Conservation (phyloP, 257 asterid genomes). For the Ehretia macrophylla region DNA sequence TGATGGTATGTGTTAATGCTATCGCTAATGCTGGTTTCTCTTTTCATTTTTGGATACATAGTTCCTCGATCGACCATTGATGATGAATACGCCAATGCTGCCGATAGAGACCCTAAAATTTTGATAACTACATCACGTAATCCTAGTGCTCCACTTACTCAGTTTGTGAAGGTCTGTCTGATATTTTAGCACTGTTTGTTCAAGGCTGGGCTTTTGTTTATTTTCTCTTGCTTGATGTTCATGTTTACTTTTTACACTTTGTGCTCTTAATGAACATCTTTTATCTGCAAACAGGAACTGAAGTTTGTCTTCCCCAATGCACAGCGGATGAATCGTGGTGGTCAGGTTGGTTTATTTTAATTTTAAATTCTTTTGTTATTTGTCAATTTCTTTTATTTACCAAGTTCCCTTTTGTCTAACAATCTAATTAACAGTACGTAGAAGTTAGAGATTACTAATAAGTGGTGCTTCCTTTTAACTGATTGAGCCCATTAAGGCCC, state of each 20-base stretch:
- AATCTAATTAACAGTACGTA: no score
- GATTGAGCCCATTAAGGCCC: no score
- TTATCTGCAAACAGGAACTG: constrained; percentile 49
- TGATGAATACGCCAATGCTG: constrained; percentile 85
- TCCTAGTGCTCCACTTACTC: constrained; percentile 96
- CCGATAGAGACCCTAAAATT: constrained; percentile 79
- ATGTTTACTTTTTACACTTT: background rate
- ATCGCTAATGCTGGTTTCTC: background rate
- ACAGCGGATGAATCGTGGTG: constrained; percentile 87
- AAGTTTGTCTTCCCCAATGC: constrained; percentile 90
- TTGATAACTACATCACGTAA: constrained; percentile 83
- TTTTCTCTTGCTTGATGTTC: background rate
- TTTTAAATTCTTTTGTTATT: background rate
- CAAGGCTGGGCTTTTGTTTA: background rate
- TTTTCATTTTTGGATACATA: constrained; percentile 19
- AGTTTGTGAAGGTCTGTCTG: constrained; percentile 74
- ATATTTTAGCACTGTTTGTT: background rate
- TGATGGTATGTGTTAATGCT: no score
- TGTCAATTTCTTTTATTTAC: constrained; percentile 2
- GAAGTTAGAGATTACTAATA: no score
- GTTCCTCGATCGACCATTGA: constrained; percentile 86
- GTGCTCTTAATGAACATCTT: background rate
- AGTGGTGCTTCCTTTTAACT: no score
- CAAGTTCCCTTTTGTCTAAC: background rate
- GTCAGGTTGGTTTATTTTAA: constrained; percentile 61